Percentiles rank a stretch among this genome's conserved stretches.
These are phyloP conservation scores for Vachellia collinsii DNA, from an alignment of 306 rosid genomes.

Conservation along the genomic window DNA sequence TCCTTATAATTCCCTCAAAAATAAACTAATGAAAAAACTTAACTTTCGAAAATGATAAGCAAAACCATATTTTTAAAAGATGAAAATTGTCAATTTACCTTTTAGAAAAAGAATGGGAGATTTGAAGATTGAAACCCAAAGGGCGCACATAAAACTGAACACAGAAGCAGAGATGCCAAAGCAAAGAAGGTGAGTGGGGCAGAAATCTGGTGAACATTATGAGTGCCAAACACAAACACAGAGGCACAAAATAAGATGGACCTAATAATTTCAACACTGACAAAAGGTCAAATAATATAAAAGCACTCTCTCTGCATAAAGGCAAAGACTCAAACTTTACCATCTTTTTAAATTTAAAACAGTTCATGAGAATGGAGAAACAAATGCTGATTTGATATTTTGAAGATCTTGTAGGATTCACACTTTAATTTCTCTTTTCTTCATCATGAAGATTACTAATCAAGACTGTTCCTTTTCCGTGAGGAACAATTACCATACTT, in stretches of 20 bases:
- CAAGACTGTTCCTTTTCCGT: background rate
- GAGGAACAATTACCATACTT: too few species aligned
- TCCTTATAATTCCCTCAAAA: too few species aligned
- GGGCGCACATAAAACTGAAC: background rate
- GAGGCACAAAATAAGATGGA: too few species aligned
- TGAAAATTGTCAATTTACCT: background rate
- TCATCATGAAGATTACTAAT: slow-evolving; percentile 44
- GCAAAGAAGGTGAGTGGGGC: background rate
- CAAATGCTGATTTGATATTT: slow-evolving; percentile 30
- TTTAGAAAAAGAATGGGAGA: background rate
- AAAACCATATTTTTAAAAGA: too few species aligned
- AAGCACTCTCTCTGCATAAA: too few species aligned
- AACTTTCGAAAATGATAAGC: too few species aligned
- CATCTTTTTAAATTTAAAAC: slow-evolving; percentile 9
- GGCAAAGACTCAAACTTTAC: slow-evolving; percentile 13
- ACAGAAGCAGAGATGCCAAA: background rate
- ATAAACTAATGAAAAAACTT: too few species aligned
- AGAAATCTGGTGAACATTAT: slow-evolving; percentile 5
- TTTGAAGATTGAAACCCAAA: background rate
- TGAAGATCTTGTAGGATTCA: slow-evolving; percentile 27
- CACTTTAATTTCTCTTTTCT: slow-evolving; percentile 31
- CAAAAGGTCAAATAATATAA: too few species aligned
- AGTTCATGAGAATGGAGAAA: slow-evolving; percentile 28
- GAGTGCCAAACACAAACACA: background rate
- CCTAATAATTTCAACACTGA: too few species aligned